These are phyloP conservation scores for Caryopteris hybrid DNA, from an alignment of 305 asterid species.

Conservation along the genomic window DNA sequence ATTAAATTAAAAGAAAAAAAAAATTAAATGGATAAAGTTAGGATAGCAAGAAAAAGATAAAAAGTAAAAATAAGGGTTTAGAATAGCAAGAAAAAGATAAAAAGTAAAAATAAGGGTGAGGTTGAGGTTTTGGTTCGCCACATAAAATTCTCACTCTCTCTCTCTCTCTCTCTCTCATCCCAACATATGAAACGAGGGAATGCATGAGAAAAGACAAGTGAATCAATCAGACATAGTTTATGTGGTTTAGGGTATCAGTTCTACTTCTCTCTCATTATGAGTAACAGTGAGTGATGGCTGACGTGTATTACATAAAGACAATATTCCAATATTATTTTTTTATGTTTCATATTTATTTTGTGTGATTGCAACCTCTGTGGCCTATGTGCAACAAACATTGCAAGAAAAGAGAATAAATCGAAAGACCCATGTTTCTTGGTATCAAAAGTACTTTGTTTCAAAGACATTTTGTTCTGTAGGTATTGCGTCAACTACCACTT, in stretches of 20 bases:
- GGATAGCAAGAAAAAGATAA: neutral
- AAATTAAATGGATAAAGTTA: too few relatives aligned
- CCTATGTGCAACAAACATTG: slow-evolving; percentile 31
- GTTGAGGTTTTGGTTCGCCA: slow-evolving; percentile 25
- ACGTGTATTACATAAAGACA: slow-evolving; percentile 35
- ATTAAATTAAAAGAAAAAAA: too few relatives aligned
- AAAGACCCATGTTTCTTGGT: neutral
- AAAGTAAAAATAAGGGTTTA: neutral
- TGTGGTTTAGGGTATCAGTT: slow-evolving; percentile 30
- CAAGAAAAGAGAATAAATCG: slow-evolving; percentile 18
- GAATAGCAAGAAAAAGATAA: neutral
- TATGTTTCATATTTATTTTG: neutral
- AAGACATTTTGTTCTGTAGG: slow-evolving; percentile 7
- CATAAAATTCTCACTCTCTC: neutral
- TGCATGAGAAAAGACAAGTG: slow-evolving; percentile 26
- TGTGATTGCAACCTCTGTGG: slow-evolving; percentile 28
- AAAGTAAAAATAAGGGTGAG: neutral
- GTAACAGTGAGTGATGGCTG: slow-evolving; percentile 15
- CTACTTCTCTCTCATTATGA: slow-evolving; percentile 20
- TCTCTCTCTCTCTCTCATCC: neutral
- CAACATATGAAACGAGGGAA: too few relatives aligned
- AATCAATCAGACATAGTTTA: slow-evolving; percentile 9
- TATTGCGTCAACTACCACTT: slow-evolving; percentile 18
- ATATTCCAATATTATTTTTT: slow-evolving; percentile 1
- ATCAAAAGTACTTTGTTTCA: slow-evolving; percentile 16